Evolutionary conservation across 1,284 basidiomycete genomes (phyloP).

Genomic region (Apiotrichum porosum): DNA sequence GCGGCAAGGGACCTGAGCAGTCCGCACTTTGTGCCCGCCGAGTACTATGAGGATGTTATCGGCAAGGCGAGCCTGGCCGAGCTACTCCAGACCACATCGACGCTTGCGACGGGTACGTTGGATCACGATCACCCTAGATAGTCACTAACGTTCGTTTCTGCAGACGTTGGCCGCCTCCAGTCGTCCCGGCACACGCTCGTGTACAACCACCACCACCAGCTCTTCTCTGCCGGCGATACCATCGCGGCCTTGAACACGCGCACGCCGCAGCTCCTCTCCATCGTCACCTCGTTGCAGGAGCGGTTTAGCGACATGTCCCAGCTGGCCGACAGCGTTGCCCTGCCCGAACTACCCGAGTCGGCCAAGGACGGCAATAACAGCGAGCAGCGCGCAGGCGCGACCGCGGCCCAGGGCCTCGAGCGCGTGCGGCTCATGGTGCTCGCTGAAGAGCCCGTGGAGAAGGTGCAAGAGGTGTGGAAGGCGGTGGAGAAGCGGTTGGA

Average conservation of each 20-base stretch:
- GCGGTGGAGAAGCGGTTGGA: constrained; percentile 4
- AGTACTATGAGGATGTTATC: constrained; percentile 45
- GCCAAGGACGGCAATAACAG: neutral
- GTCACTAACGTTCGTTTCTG: neutral
- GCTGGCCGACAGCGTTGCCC: constrained; percentile 38
- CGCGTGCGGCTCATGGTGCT: constrained; percentile 31
- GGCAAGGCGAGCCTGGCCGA: constrained; percentile 28
- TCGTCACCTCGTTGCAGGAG: constrained; percentile 44
- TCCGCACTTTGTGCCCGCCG: constrained; percentile 31
- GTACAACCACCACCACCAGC: constrained; percentile 50
- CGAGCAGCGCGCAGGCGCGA: constrained; percentile 1
- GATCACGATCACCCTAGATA: neutral
- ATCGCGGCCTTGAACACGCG: constrained; percentile 45
- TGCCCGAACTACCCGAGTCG: constrained; percentile 21
- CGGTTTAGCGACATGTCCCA: constrained; percentile 45
- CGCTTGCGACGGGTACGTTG: constrained; percentile 33
- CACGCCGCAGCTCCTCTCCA: constrained; percentile 46
- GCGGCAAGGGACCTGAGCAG: constrained; percentile 4
- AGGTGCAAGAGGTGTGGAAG: constrained; percentile 6
- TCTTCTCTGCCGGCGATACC: constrained; percentile 46
- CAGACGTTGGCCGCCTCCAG: constrained; percentile 44
- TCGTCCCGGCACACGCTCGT: constrained; percentile 44
- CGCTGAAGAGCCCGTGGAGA: constrained; percentile 19
- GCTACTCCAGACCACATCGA: constrained; percentile 33
- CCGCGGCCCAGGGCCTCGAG: constrained; percentile 12